Base-by-base conservation (phyloP, 1,139 yeast genomes). In the Pichia sp. region DNA sequence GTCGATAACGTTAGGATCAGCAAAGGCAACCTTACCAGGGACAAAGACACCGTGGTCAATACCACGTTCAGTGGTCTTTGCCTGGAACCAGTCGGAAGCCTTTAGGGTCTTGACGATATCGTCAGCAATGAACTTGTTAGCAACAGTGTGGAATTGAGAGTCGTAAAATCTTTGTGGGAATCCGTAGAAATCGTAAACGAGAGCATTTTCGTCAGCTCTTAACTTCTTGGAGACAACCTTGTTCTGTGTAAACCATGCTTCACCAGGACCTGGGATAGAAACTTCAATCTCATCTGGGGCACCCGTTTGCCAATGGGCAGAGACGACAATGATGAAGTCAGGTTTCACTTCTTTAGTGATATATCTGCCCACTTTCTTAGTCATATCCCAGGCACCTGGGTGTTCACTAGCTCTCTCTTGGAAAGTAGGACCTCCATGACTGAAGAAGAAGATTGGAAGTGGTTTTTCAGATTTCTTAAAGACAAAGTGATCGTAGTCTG, bases 1-100 rank as follows among this genome's bases (percentile, higher is more conserved):
- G 25, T 64, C 63, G 18, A 40, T 37, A 8, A 52, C 45, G 12
- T 55, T 55, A 31, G 62, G 46, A 27, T 67, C 64, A 17, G 76
- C 69, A 48, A 82, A 80, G 3, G 85, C 86, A 19, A 79, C 81
- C 50, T 79, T 77, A 40, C 78, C 67, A 0, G 93, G 88, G 2
- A 79, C 86, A 87, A 91, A 83, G 3, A 69, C 80, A 2, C 94
- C 94, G 56, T 83, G 94, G 53, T 83, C 94, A 16, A 83, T 56
- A 5, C 93, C 93, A 38, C 93, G 63, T 15, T 66, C 60, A 1
- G 60, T 53, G 15, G 74, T 46, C 22, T 59, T 58, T 1, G 76
- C 59, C 2, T 61, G 48, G 32, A 81, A 63, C 41, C 40, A 44
- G 0, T 78, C 80, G 11, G 56, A 46, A 4, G 52, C 45, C 13